Base-by-base conservation (phyloP, 2,329 filamentous ascomycete genomes). In the Xylaria sp. region DNA sequence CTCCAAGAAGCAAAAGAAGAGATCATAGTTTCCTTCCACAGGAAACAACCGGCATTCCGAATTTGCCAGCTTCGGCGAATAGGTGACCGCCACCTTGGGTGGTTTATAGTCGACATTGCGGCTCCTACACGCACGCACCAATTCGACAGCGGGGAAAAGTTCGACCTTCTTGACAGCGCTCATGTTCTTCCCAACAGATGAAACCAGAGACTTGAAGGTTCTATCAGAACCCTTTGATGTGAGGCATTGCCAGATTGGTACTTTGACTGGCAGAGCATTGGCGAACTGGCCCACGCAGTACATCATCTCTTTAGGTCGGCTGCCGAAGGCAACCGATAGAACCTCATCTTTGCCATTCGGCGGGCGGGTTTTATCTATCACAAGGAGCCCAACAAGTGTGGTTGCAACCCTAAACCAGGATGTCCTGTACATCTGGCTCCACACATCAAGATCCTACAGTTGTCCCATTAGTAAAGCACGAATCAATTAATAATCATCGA, bases 401-500 rank as follows among this genome's bases (percentile, higher is more conserved):
- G 52, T 55, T 55, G 52, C 52, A 20, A 55, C 52, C 18, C 52
- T 34, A 25, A 55, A 55, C 52, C 52, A 55, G 28, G 52, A 55
- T 34, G 52, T 55, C n/a, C 28, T 39, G 52, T 36, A 55, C 18
- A 55, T 23, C 52, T 55, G 15, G 18, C 52, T 55, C 52, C 52
- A 55, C 32, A 30, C 52, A 34, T 55, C 32, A 39, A 55, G 52
- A 20, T 55, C 52, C 52, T 55, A 55, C 18, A 55, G 18, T 55
- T 39, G 28, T 12, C n/a, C 20, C 45, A 18, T 48, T 48, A 48
- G 18, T 48, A n/a, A 43, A 43, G 39, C 18, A 43, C 15, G 9
- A 48, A 12, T 25, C 18, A 23, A 3, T 48, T 12, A 18, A 23
- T 48, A 18, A 48, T 15, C 3, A 25, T 48, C 18, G 20, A 48